Conservation (phyloP, 139 green algal genomes). For the Chlorella vulgaris region DNA sequence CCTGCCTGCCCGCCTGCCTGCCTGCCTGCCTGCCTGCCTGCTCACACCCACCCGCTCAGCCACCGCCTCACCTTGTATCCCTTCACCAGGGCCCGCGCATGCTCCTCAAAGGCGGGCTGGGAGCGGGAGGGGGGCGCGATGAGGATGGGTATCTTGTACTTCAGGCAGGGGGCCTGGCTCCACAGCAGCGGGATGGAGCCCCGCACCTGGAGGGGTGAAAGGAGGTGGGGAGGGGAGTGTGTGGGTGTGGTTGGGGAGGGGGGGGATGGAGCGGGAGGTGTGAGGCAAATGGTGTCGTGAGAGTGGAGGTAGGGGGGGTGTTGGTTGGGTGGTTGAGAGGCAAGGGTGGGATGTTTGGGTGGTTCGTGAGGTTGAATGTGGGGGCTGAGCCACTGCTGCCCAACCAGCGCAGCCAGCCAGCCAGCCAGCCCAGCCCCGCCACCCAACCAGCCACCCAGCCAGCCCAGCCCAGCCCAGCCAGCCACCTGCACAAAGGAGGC, state of each 20-base stretch:
- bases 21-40: no score
- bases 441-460: not conserved
- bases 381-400: no score
- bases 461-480: not conserved
- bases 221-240: not conserved
- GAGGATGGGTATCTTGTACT: constrained; percentile 90
- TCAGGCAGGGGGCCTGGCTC: constrained; percentile 87
- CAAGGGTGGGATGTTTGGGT: no score
- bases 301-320: no score
- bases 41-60: not conserved
- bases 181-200: constrained; percentile 89
- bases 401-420: no score
- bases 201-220: constrained; percentile 51
- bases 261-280: not conserved
- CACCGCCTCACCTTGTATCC: not conserved
- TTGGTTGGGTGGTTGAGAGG: no score
- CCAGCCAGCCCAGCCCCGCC: not conserved
- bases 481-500: constrained; percentile 64
- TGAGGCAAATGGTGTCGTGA: no score
- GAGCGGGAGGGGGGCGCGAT: constrained; percentile 49
- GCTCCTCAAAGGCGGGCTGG: constrained; percentile 46
- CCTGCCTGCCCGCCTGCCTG: no score
- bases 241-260: not conserved
- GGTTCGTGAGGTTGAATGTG: no score
- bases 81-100: constrained; percentile 37